Percentiles rank a stretch among this genome's conserved stretches.
phyloP scores from a whole-genome alignment of 805 yeast genomes.

The Suhomyces emberorum region DNA sequence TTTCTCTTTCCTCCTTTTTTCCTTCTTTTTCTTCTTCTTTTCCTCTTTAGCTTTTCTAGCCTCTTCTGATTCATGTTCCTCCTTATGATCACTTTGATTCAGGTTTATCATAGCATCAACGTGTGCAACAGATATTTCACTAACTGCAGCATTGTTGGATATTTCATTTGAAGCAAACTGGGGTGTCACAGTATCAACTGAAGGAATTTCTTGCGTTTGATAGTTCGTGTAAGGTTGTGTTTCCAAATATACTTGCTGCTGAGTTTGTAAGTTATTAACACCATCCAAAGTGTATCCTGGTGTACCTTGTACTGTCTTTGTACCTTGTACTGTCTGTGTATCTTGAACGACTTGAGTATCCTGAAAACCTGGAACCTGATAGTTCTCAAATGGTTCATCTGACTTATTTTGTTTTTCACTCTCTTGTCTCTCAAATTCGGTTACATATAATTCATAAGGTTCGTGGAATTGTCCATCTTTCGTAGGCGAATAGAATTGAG shows the following conservation, averaged over 20 bases:
- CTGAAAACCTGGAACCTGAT: slow-evolving; percentile 12
- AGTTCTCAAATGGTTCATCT: slow-evolving; percentile 27
- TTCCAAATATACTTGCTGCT: neutral
- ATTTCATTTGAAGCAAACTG: slow-evolving; percentile 1
- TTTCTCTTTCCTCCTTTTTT: slow-evolving; percentile 16
- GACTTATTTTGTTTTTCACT: slow-evolving; percentile 4
- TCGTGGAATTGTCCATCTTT: slow-evolving; percentile 15
- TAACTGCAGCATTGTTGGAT: no score
- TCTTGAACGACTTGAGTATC: no score
- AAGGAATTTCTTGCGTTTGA: neutral
- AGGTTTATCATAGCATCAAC: no score
- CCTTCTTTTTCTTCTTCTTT: slow-evolving; percentile 14
- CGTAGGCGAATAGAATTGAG: slow-evolving; percentile 1
- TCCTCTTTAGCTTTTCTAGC: slow-evolving; percentile 12
- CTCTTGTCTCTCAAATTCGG: slow-evolving; percentile 16
- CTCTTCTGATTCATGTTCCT: slow-evolving; percentile 7
- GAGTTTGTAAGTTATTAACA: neutral
- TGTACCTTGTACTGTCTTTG: neutral
- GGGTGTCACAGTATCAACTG: neutral
- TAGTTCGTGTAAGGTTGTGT: neutral
- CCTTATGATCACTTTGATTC: no score
- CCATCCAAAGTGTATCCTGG: no score
- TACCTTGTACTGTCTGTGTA: neutral
- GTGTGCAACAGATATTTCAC: no score
- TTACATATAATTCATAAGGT: slow-evolving; percentile 24